Base-by-base conservation (phyloP, 108 stramenopile species). In the Stephanodiscus triporus region DNA sequence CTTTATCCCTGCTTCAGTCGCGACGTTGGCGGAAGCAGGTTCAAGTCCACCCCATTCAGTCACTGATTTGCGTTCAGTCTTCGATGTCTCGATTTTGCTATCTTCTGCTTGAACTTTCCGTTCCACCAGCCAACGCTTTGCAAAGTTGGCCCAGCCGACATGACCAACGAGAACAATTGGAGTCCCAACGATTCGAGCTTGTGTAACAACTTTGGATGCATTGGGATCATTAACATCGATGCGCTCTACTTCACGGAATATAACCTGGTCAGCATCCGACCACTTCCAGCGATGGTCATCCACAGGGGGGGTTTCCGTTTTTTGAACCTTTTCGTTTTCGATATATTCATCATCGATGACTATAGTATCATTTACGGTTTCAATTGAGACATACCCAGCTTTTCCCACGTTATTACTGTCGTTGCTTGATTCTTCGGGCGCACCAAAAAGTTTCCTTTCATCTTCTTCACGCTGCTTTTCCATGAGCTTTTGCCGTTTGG, bases 91-190 rank as follows among this genome's bases (percentile, higher is more conserved):
- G 32, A 19, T 55, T 47, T 20, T 5, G 17, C 16, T 8, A n/a
- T 17, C 17, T 17, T 40, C 48, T 36, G 29, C 23, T 10, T 0
- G 24, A 30, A 59, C 43, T 65, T 58, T 69, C 45, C 69, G 73
- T 55, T 74, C 67, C 34, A 48, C 66, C 16, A 93, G 73, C 92
- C 92, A 93, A 19, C 86, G 74, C 20, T 71, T 40, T 5, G 92
- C 89, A 84, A 93, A 93, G 38, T 85, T 71, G 2, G 92, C 86
- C 90, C 90, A 91, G 10, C 92, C 89, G 19, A 81, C 63, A 63
- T 89, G 88, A n/a, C 85, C 87, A 7, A 84, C 81, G 26, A 93
- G 78, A 14, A 89, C 85, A 17, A 93, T 20, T n/a, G 92, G 92
- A 9, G 79, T 86, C 2, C 92, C 92, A 63, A 85, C 71, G 17